These are phyloP conservation scores for Pinus albicaulis DNA, from an alignment of 75 land plant species.

Conservation along the genomic window DNA sequence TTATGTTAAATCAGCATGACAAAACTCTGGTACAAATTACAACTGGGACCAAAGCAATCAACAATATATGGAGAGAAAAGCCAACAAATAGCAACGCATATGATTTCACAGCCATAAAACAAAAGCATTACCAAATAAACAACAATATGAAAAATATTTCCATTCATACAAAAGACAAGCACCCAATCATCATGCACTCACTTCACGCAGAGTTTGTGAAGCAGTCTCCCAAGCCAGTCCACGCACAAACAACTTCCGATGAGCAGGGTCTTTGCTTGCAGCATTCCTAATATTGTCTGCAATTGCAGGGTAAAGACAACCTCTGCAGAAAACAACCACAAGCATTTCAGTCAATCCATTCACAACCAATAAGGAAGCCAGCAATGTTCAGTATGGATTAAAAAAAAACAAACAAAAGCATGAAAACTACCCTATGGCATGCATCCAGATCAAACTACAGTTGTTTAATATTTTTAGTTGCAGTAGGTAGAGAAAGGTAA, in stretches of 20 bases:
- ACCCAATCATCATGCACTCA: constrained; percentile 73
- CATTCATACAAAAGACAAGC: constrained; percentile 13
- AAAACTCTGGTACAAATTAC: constrained; percentile 9
- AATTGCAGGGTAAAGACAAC: constrained; percentile 70
- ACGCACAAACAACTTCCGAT: constrained; percentile 95
- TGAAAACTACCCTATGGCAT: neutral
- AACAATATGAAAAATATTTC: neutral
- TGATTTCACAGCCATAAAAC: neutral
- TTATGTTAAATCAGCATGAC: neutral
- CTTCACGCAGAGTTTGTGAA: constrained; percentile 81
- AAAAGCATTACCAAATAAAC: neutral
- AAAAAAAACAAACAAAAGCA: neutral
- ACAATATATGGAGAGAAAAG: neutral
- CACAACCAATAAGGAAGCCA: constrained; percentile 19
- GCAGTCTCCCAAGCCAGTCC: constrained; percentile 89
- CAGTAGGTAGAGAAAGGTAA: too few species aligned
- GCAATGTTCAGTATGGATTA: constrained; percentile 9
- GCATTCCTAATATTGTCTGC: constrained; percentile 80
- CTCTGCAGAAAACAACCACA: constrained; percentile 66
- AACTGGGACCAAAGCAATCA: constrained; percentile 11
- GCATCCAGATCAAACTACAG: neutral
- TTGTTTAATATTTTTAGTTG: too few species aligned
- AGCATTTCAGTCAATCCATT: constrained; percentile 67
- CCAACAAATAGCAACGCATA: neutral
- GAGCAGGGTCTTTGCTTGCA: constrained; percentile 85